Evolutionary conservation across 2,329 filamentous ascomycete species (phyloP), one percentile per base, ranked within the genome.

Genomic region (Exophiala spinifera): DNA sequence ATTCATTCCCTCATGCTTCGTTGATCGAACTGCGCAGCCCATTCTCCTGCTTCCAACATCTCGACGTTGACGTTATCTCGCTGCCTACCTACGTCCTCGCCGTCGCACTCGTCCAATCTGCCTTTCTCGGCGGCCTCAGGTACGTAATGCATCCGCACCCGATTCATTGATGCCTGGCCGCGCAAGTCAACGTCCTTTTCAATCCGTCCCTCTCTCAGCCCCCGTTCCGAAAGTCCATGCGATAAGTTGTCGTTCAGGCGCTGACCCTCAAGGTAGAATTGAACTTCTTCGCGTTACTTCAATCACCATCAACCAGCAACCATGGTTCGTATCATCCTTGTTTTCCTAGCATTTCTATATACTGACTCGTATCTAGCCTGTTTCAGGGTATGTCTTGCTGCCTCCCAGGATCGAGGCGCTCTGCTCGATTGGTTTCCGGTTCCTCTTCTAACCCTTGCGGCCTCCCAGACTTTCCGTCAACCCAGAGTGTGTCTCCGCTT

Each of bases 401-500:
- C 43, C 53, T 53, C 39, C 44, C 34, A 13, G 25, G 48, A 51
- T 36, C 42, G 42, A 33, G 20, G 36, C 28, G 15, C 37, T 20
- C 15, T n/a, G 28, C 28, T 31, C 28, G 28, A n/a, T 50, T 45
- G 25, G 28, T 44, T 23, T 25, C 17, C 36, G 15, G 28, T 11
- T 15, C 34, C 14, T 11, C 36, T 33, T 48, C 60, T 59, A 56
- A 62, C 48, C 15, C 46, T 46, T 55, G 43, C 39, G 13, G 43
- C 34, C 21, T 47, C 40, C 47, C 62, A 78, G 76, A 66, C 74
- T 78, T 51, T 66, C 70, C 44, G 70, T 78, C 57, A 64, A 71
- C 51, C 73, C 75, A 65, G 74, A 78, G 33, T 77, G 75, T 69
- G 66, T 76, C 59, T 68, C 62, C 44, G 63, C 66, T 54, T 77